These are phyloP conservation scores for Penicillium sp. DNA, from an alignment of 2,329 filamentous ascomycete genomes.

Conservation along the genomic window DNA sequence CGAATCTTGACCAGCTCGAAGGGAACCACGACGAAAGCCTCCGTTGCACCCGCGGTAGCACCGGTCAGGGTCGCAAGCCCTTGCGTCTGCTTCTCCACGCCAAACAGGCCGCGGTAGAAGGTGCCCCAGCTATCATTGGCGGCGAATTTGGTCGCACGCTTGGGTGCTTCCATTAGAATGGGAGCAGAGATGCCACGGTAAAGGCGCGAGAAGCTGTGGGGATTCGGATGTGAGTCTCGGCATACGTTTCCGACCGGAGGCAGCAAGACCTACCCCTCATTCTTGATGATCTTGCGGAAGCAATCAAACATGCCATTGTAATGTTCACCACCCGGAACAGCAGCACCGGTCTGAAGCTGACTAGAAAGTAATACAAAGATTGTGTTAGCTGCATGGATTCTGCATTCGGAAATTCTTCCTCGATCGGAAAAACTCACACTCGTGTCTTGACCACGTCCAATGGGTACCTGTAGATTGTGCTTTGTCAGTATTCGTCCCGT, in stretches of 20 bases:
- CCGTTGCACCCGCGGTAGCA: conserved; percentile 88
- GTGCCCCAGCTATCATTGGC: conserved; percentile 98
- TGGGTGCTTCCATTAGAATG: conserved; percentile 95
- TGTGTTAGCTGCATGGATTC: background rate
- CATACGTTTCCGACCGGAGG: background rate
- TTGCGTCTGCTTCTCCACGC: conserved; percentile 81
- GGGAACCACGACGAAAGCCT: conserved; percentile 93
- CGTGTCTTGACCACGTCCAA: conserved; percentile 97
- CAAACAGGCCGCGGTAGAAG: conserved; percentile 84
- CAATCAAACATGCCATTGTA: conserved; percentile 99
- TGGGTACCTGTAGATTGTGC: conserved; percentile 67
- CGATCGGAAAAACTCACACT: conserved; percentile 56
- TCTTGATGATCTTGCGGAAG: conserved; percentile 92
- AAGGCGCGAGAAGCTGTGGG: conserved; percentile 68
- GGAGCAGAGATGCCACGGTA: conserved; percentile 95
- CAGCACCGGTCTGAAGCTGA: conserved; percentile 75
- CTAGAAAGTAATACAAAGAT: conserved; percentile 29
- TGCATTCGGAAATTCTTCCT: conserved; percentile 8
- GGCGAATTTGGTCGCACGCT: conserved; percentile 96
- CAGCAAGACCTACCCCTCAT: conserved; percentile 68
- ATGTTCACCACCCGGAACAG: conserved; percentile 63
- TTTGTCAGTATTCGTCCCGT: conserved; percentile 9
- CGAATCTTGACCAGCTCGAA: conserved; percentile 99
- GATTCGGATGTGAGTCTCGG: conserved; percentile 1
- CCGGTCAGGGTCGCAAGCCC: conserved; percentile 86